phyloP scores from a whole-genome alignment of 805 yeast species.

The Torulaspora gathmanii region DNA sequence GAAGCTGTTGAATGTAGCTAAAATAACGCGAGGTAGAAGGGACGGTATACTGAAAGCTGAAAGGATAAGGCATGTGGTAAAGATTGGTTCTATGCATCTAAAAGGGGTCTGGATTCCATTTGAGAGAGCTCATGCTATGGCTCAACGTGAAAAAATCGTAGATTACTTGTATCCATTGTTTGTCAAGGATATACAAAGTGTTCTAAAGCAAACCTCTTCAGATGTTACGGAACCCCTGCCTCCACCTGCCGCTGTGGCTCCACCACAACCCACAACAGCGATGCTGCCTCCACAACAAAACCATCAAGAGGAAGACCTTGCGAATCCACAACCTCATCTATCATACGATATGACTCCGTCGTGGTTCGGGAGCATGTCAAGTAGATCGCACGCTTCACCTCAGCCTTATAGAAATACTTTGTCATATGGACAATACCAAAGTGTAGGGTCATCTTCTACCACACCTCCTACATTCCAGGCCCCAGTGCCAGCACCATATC shows the following conservation, averaged over 20 bases:
- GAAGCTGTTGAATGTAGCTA: slow-evolving; percentile 74
- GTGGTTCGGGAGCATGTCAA: slow-evolving; percentile 7
- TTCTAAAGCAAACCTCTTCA: slow-evolving; percentile 32
- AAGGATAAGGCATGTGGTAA: slow-evolving; percentile 71
- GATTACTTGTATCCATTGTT: slow-evolving; percentile 63
- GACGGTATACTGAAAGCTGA: slow-evolving; percentile 80
- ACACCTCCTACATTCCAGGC: slow-evolving; percentile 4
- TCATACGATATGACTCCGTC: slow-evolving; percentile 8
- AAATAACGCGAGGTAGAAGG: slow-evolving; percentile 81
- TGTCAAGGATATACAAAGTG: slow-evolving; percentile 63
- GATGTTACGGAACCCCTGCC: background rate
- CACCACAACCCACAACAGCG: slow-evolving; percentile 9
- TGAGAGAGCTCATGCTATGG: slow-evolving; percentile 76
- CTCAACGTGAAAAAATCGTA: slow-evolving; percentile 70
- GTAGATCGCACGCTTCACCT: slow-evolving; percentile 5
- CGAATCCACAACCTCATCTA: slow-evolving; percentile 12
- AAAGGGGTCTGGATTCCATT: slow-evolving; percentile 91
- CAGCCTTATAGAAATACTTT: slow-evolving; percentile 10
- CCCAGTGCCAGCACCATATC: slow-evolving; percentile 6
- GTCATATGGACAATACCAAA: slow-evolving; percentile 12
- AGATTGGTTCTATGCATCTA: slow-evolving; percentile 81
- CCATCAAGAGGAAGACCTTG: slow-evolving; percentile 5
- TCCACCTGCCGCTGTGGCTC: background rate
- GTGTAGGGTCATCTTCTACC: slow-evolving; percentile 5
- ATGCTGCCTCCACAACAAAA: slow-evolving; percentile 9